These are phyloP conservation scores for Fonsecaea monophora DNA, from an alignment of 2,329 filamentous ascomycete genomes.

Conservation along the genomic window DNA sequence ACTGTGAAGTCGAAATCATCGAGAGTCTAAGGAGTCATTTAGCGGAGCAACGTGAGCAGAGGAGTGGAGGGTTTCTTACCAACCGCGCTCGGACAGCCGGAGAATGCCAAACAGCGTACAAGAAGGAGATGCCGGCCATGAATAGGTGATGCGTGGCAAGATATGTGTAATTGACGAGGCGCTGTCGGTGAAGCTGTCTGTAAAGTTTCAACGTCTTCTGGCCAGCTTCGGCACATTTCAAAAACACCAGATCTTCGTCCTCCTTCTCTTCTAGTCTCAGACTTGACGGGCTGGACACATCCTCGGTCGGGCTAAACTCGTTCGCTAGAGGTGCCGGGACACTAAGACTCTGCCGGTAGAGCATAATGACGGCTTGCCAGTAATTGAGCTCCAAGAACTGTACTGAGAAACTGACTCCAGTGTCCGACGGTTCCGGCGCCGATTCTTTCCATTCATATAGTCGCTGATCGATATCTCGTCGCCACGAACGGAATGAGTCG, in stretches of 20 bases:
- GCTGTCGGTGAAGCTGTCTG: slow-evolving; percentile 82
- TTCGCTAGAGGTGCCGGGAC: slow-evolving; percentile 84
- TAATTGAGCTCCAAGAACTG: slow-evolving; percentile 95
- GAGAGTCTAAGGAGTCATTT: slow-evolving; percentile 63
- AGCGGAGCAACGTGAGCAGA: slow-evolving; percentile 17
- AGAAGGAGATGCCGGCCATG: slow-evolving; percentile 94
- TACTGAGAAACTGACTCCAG: slow-evolving; percentile 85
- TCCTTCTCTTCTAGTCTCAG: slow-evolving; percentile 55
- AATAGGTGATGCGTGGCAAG: slow-evolving; percentile 95
- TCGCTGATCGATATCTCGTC: slow-evolving; percentile 82
- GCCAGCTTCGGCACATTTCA: slow-evolving; percentile 93
- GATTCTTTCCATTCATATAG: slow-evolving; percentile 85
- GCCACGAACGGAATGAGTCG: slow-evolving; percentile 85
- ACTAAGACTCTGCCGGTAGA: slow-evolving; percentile 88
- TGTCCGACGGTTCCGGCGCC: slow-evolving; percentile 77
- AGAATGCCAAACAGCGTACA: slow-evolving; percentile 98
- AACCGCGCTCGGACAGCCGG: slow-evolving; percentile 83
- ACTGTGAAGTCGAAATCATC: slow-evolving; percentile 99
- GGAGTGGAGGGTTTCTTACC: slow-evolving; percentile 60
- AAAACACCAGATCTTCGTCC: slow-evolving; percentile 88
- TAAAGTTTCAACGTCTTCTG: slow-evolving; percentile 92
- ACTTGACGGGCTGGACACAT: slow-evolving; percentile 63
- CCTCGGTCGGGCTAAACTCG: slow-evolving; percentile 69
- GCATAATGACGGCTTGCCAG: slow-evolving; percentile 95
- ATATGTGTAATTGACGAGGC: slow-evolving; percentile 94